A percentile compares a stretch with the other conserved stretches of the same genome.
These are phyloP conservation scores for Globisporangium rhizosaccharum DNA, from an alignment of 352 stramenopile species.

Conservation along the genomic window DNA sequence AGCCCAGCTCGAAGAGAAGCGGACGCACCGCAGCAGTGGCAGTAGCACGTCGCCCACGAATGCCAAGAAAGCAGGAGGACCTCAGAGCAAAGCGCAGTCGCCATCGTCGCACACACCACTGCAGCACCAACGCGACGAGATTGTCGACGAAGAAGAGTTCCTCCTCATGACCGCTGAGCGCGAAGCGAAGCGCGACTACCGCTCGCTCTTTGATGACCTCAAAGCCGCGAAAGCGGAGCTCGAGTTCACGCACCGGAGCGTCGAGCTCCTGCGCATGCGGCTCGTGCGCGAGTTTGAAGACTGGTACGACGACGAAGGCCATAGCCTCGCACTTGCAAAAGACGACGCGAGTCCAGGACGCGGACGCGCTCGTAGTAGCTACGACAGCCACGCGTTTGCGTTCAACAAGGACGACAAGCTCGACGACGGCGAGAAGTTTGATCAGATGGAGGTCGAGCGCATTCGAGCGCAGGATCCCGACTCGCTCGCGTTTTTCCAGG, in stretches of 20 bases:
- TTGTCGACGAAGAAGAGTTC: conserved; percentile 93
- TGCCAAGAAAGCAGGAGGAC: background rate
- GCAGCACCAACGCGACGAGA: conserved; percentile 46
- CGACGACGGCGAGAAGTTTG: conserved; percentile 90
- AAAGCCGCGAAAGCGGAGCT: conserved; percentile 76
- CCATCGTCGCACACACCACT: background rate
- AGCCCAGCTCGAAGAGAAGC: conserved; percentile 61
- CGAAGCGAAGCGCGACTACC: conserved; percentile 83
- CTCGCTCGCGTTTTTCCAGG: conserved; percentile 91
- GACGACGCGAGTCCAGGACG: conserved; percentile 15
- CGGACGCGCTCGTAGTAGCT: conserved; percentile 11
- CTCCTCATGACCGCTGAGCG: conserved; percentile 78
- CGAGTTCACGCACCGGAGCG: conserved; percentile 54
- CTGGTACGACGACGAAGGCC: conserved; percentile 64
- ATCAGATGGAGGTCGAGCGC: conserved; percentile 88
- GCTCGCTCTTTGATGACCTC: conserved; percentile 75
- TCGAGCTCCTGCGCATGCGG: conserved; percentile 70
- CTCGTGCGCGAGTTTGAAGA: conserved; percentile 83
- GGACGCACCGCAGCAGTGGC: conserved; percentile 21
- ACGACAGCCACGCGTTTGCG: conserved; percentile 7
- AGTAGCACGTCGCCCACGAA: conserved; percentile 6
- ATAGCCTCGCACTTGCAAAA: conserved; percentile 32
- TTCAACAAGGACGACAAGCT: conserved; percentile 72
- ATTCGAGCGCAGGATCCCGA: conserved; percentile 85
- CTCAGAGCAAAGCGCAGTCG: background rate